Evolutionary conservation across 202 grass and related monocot genomes (phyloP).

Genomic region (Zizania palustris): DNA sequence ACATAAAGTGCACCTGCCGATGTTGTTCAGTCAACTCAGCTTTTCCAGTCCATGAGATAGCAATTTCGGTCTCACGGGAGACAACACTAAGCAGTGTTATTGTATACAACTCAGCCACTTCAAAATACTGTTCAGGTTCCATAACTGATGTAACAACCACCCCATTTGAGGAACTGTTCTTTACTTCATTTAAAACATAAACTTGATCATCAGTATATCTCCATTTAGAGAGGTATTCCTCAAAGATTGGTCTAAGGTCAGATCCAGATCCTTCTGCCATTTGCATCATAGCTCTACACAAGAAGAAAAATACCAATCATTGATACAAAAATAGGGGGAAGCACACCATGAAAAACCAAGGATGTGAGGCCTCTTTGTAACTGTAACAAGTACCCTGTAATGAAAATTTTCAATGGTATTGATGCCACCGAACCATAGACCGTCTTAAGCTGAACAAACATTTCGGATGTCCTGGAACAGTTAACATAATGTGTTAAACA

Average conservation of each 20-base stretch:
- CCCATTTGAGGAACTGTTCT: constrained; percentile 25
- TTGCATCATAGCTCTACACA: constrained; percentile 75
- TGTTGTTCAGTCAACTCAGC: constrained; percentile 57
- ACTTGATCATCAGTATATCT: constrained; percentile 56
- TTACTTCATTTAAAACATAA: constrained; percentile 58
- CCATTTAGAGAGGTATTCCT: constrained; percentile 87
- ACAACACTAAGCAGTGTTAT: constrained; percentile 68
- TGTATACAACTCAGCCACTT: constrained; percentile 76
- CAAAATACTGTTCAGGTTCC: constrained; percentile 56
- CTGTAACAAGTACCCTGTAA: constrained; percentile 64
- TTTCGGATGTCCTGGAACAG: constrained; percentile 60
- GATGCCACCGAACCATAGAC: constrained; percentile 74
- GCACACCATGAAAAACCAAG: neutral
- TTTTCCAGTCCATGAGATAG: constrained; percentile 69
- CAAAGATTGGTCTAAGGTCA: constrained; percentile 68
- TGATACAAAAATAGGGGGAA: constrained; percentile 7
- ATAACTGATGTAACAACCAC: constrained; percentile 45
- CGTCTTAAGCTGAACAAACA: constrained; percentile 76
- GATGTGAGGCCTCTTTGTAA: constrained; percentile 2
- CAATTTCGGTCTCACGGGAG: constrained; percentile 53
- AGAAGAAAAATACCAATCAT: constrained; percentile 31
- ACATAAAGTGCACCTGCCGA: constrained; percentile 53
- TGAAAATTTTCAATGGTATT: constrained; percentile 73
- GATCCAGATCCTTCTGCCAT: constrained; percentile 62
- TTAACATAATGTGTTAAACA: constrained; percentile 39